A percentile compares a stretch with the other conserved stretches of the same genome.
Evolutionary conservation across 129 eudicot genomes (phyloP).

Genomic region (Erigeron canadensis): DNA sequence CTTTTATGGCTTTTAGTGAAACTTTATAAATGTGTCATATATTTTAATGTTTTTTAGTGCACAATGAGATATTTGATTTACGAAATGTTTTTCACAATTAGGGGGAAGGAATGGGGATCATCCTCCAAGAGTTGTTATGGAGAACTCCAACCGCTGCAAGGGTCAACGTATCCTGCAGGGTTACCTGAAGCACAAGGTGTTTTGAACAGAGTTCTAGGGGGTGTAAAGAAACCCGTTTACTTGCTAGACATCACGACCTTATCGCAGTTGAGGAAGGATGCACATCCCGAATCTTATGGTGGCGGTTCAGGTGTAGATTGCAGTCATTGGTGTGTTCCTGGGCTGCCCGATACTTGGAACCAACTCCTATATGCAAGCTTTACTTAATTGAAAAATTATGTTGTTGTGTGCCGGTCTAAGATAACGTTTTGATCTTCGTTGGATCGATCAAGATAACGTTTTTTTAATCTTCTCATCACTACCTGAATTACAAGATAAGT

Average conservation of each 20-base stretch:
- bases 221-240: constrained; percentile 41
- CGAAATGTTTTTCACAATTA: constrained; percentile 8
- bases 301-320: constrained; percentile 47
- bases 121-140: constrained; percentile 45
- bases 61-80: not conserved
- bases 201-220: constrained; percentile 39
- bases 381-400: not conserved
- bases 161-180: constrained; percentile 55
- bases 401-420: not conserved
- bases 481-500: too few species aligned
- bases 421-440: not conserved
- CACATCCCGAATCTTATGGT: constrained; percentile 58
- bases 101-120: constrained; percentile 64
- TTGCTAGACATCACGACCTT: constrained; percentile 52
- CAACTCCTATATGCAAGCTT: constrained; percentile 45
- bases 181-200: constrained; percentile 38
- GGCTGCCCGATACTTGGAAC: constrained; percentile 56
- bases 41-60: too few species aligned
- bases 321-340: constrained; percentile 62
- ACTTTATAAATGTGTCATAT: too few species aligned
- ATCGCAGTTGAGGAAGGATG: constrained; percentile 63
- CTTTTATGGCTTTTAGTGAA: too few species aligned
- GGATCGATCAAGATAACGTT: too few species aligned
- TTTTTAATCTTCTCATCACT: too few species aligned
- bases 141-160: constrained; percentile 44